phyloP scores from a whole-genome alignment of 768 basidiomycete species.

The Naganishia friedmannii region DNA sequence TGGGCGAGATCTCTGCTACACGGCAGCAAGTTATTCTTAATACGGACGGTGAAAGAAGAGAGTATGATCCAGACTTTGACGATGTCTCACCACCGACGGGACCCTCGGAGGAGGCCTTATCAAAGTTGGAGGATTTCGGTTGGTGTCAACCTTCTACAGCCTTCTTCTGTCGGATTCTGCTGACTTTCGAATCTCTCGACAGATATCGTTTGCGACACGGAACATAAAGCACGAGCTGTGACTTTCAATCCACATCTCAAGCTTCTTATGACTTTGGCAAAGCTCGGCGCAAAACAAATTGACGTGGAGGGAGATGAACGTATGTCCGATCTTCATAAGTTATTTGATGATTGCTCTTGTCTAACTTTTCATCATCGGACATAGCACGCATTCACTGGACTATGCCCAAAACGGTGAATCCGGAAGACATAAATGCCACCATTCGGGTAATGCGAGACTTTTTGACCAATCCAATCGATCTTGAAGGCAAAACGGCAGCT shows the following conservation, averaged over 20 bases:
- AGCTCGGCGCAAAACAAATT: slow-evolving; percentile 57
- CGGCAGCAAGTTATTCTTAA: slow-evolving; percentile 52
- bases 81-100: slow-evolving; percentile 42
- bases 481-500: slow-evolving; percentile 66
- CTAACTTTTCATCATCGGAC: background rate
- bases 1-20: slow-evolving; percentile 39
- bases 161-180: background rate
- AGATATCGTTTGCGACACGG: slow-evolving; percentile 74
- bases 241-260: slow-evolving; percentile 76
- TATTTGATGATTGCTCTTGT: too few species aligned
- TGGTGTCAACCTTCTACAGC: slow-evolving; percentile 45
- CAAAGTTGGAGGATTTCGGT: slow-evolving; percentile 75
- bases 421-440: slow-evolving; percentile 66
- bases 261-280: slow-evolving; percentile 74
- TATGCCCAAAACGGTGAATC: slow-evolving; percentile 68
- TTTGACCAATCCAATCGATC: slow-evolving; percentile 73
- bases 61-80: slow-evolving; percentile 33
- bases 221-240: slow-evolving; percentile 72
- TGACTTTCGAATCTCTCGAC: slow-evolving; percentile 26
- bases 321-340: background rate
- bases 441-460: slow-evolving; percentile 78
- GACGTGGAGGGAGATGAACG: slow-evolving; percentile 11
- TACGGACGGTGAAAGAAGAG: slow-evolving; percentile 44
- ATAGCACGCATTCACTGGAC: slow-evolving; percentile 59
- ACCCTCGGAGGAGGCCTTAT: slow-evolving; percentile 68